Conservation (phyloP, 2,329 filamentous ascomycete species). For the Thielaviopsis musarum region DNA sequence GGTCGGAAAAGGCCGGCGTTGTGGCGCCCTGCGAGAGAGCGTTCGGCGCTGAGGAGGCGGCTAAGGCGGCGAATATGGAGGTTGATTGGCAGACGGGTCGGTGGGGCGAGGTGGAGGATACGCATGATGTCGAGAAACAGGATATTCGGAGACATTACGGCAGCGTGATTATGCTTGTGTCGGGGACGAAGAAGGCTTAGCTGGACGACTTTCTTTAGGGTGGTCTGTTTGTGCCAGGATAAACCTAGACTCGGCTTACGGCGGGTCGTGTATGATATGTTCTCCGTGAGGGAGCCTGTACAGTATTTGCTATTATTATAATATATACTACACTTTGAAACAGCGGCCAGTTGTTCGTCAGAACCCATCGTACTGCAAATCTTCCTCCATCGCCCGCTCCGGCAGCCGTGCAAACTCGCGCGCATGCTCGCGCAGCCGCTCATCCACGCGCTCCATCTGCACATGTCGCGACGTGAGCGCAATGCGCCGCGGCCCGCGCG, state of each 20-base stretch:
- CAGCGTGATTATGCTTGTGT: constrained; percentile 68
- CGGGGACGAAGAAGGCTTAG: constrained; percentile 26
- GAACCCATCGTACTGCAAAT: constrained; percentile 3
- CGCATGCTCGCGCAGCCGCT: constrained; percentile 17
- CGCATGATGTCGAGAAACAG: constrained; percentile 88
- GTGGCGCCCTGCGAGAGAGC: constrained; percentile 18
- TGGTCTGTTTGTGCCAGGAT: too few species aligned
- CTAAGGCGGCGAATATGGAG: constrained; percentile 62
- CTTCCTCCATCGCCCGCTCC: constrained; percentile 3
- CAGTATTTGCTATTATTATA: too few species aligned
- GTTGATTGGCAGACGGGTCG: constrained; percentile 76
- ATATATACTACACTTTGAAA: too few species aligned
- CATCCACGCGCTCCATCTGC: constrained; percentile 23
- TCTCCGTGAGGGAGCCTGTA: too few species aligned
- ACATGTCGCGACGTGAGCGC: constrained; percentile 40
- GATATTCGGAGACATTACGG: constrained; percentile 78
- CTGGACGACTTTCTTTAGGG: too few species aligned
- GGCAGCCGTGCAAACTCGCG: constrained; percentile 21
- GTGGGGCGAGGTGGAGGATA: constrained; percentile 97
- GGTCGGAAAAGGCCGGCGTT: constrained; percentile 53
- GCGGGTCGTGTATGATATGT: too few species aligned
- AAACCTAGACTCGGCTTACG: background rate
- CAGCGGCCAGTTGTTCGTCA: background rate
- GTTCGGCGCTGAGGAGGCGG: constrained; percentile 74
- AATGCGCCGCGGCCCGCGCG: constrained; percentile 34